phyloP scores from a whole-genome alignment of 2,329 filamentous ascomycete species.

The Sclerotinia borealis region DNA sequence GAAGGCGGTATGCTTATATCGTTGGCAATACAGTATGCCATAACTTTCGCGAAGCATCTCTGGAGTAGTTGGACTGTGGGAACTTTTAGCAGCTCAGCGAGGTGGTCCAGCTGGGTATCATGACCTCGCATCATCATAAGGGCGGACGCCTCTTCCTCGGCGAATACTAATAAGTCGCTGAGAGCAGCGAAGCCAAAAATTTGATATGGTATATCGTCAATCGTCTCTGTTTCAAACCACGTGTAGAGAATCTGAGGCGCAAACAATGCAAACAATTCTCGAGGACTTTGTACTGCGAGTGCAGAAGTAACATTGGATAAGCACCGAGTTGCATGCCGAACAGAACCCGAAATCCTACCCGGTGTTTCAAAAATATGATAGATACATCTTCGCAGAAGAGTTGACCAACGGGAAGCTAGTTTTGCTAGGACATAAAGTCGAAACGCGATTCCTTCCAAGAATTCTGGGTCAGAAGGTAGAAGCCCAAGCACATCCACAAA shows the following conservation, averaged over 20 bases:
- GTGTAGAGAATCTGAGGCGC: slow-evolving; percentile 85
- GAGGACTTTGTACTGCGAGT: slow-evolving; percentile 59
- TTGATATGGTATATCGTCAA: slow-evolving; percentile 72
- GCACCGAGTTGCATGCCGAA: slow-evolving; percentile 66
- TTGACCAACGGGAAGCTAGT: slow-evolving; percentile 78
- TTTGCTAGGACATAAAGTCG: slow-evolving; percentile 70
- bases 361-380: slow-evolving; percentile 94
- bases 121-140: slow-evolving; percentile 78
- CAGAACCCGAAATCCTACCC: slow-evolving; percentile 60
- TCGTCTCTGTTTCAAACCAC: slow-evolving; percentile 65
- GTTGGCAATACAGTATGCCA: slow-evolving; percentile 78
- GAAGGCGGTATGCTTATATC: slow-evolving; percentile 51
- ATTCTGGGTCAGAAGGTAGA: slow-evolving; percentile 66
- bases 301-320: slow-evolving; percentile 58
- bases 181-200: slow-evolving; percentile 76
- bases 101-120: slow-evolving; percentile 52
- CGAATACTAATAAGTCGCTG: slow-evolving; percentile 60
- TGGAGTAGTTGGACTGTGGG: slow-evolving; percentile 54
- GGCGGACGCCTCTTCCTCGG: slow-evolving; percentile 71
- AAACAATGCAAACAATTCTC: slow-evolving; percentile 74
- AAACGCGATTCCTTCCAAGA: slow-evolving; percentile 77
- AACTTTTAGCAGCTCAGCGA: slow-evolving; percentile 53
- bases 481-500: slow-evolving; percentile 77
- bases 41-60: slow-evolving; percentile 66
- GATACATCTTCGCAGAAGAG: slow-evolving; percentile 76